These are phyloP conservation scores for Paspalum vaginatum DNA, from an alignment of 176 grass and related monocot genomes.

Conservation along the genomic window DNA sequence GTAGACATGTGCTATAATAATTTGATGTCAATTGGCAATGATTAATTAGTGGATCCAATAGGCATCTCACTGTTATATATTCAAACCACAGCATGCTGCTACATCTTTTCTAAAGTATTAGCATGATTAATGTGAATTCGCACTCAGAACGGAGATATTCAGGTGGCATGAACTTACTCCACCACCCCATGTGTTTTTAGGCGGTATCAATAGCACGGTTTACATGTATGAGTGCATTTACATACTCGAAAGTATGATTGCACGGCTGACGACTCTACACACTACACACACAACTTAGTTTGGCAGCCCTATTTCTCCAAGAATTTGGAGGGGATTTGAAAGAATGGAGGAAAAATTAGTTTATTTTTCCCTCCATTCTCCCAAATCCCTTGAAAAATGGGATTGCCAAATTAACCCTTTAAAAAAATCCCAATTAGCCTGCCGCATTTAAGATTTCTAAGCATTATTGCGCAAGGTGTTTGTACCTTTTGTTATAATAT, in stretches of 20 bases:
- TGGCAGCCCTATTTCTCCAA: too few relatives aligned
- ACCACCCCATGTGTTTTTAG: neutral
- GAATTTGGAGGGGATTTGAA: too few relatives aligned
- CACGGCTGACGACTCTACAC: neutral
- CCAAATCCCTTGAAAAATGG: too few relatives aligned
- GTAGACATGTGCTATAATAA: neutral
- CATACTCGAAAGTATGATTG: neutral
- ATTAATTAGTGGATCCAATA: neutral
- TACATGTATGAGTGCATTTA: neutral
- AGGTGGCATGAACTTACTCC: neutral
- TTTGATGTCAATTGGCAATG: neutral
- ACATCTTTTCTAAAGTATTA: neutral
- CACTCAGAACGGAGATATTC: neutral
- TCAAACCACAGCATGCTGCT: neutral
- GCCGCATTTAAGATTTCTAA: neutral
- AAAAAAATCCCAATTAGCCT: neutral
- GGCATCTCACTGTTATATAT: neutral
- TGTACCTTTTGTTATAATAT: too few relatives aligned
- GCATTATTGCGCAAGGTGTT: too few relatives aligned
- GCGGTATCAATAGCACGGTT: neutral
- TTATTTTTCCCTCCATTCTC: too few relatives aligned
- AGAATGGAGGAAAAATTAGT: too few relatives aligned
- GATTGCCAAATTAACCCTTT: too few relatives aligned
- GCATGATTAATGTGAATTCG: neutral
- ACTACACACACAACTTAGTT: neutral